Base-by-base conservation (phyloP, 108 stramenopile genomes). In the Stephanodiscus minutulus region DNA sequence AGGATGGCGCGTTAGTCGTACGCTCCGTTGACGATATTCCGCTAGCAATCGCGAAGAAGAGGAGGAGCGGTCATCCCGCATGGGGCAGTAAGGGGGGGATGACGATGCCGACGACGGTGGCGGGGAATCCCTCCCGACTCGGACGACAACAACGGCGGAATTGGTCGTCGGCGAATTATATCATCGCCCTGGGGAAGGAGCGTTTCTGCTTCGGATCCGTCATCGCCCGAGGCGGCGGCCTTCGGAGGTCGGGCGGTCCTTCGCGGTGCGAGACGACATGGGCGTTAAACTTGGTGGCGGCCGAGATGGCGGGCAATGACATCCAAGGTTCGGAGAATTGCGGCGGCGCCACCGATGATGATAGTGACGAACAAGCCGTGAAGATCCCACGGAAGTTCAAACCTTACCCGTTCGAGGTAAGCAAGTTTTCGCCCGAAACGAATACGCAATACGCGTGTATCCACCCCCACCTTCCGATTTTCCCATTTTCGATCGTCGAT, bases 301-400 rank as follows among this genome's bases (percentile, higher is more conserved):
- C 20, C 7, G 59, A 60, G 33, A 48, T 71, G 18, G 31, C 43
- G 21, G 46, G 33, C 7, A 31, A 46, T 20, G 33, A 37, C 52
- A 15, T 22, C 25, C 60, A 71, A 37, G 43, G 29, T 18, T 44
- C 44, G 3, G n/a, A 31, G 0, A 61, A 71, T n/a, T n/a, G n/a
- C n/a, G n/a, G n/a, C n/a, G n/a, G n/a, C 55, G 60, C 22, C 41
- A 56, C 1, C 36, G 35, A n/a, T 10, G 71, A 54, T n/a, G 37
- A 43, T 12, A 11, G n/a, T n/a, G n/a, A 24, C 15, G 21, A 43
- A 13, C 21, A 35, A 7, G 35, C 17, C 15, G 55, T 73, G 28
- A 70, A 66, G 25, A 54, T 70, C 53, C 80, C 80, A 29, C 49
- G 62, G 9, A 81, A 81, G 47, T 81, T 81, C 69, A 81, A 74